Evolutionary conservation across 2,329 filamentous ascomycete species (phyloP).

Genomic region (Waltergamsia citrina): DNA sequence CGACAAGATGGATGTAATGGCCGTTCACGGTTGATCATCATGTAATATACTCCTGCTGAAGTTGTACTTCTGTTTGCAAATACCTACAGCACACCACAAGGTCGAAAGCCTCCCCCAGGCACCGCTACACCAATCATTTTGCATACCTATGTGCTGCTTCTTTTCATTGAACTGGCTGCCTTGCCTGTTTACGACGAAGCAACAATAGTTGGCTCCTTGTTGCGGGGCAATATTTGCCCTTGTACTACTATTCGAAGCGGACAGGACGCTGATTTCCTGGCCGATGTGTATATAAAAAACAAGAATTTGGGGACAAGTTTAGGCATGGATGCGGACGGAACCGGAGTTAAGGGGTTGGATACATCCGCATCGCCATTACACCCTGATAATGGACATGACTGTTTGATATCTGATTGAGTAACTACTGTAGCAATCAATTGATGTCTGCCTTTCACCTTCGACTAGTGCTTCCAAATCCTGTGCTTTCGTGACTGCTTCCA

Average conservation of each 20-base stretch:
- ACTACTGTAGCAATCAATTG: background rate
- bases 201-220: no score
- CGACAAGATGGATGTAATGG: conserved; percentile 83
- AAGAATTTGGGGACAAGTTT: no score
- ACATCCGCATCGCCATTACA: conserved; percentile 9
- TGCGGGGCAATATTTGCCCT: no score
- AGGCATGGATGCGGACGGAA: background rate
- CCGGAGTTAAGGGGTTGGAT: conserved; percentile 11
- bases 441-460: conserved; percentile 31
- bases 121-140: no score
- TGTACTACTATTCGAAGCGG: conserved; percentile 15
- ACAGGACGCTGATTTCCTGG: conserved; percentile 4
- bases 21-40: conserved; percentile 39
- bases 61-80: no score
- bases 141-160: no score
- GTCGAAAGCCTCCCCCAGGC: no score
- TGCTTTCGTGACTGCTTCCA: conserved; percentile 50
- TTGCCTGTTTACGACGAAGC: no score
- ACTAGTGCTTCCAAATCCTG: conserved; percentile 63
- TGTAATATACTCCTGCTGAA: no score
- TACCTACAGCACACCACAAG: conserved; percentile 17
- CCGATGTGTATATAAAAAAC: conserved; percentile 13
- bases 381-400: background rate
- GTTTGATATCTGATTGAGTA: background rate
- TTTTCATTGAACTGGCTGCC: no score